These are phyloP conservation scores for barley (Hordeum vulgare) DNA, from an alignment of 176 grass and related monocot genomes.

Conservation along the genomic window DNA sequence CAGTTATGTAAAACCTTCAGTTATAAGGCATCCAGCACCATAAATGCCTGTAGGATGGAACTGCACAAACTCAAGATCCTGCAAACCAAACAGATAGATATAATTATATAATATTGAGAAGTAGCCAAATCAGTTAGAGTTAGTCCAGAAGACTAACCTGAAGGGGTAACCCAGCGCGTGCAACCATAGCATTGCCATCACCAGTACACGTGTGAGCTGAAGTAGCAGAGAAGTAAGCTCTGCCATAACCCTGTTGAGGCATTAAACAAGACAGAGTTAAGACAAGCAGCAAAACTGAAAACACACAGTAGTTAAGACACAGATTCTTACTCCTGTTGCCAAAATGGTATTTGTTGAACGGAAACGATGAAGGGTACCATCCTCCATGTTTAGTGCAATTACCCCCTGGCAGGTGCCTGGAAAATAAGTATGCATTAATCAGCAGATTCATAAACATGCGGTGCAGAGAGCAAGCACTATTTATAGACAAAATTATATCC, in stretches of 20 bases:
- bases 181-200: slow-evolving; percentile 97
- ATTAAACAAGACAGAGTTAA: slow-evolving; percentile 13
- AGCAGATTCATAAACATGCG: not conserved
- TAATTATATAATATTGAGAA: slow-evolving; percentile 4
- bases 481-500: not conserved
- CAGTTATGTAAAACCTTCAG: slow-evolving; percentile 51
- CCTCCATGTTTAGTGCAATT: slow-evolving; percentile 83
- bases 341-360: slow-evolving; percentile 59
- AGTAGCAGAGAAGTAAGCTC: slow-evolving; percentile 92
- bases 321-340: slow-evolving; percentile 58
- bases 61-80: slow-evolving; percentile 99
- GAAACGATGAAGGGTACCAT: slow-evolving; percentile 76
- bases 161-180: slow-evolving; percentile 94
- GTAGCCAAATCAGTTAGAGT: slow-evolving; percentile 1
- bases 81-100: slow-evolving; percentile 24
- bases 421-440: slow-evolving; percentile 16
- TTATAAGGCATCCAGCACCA: slow-evolving; percentile 83
- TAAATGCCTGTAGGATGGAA: slow-evolving; percentile 85
- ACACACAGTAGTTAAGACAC: not conserved
- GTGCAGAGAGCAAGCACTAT: not conserved
- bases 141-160: slow-evolving; percentile 41
- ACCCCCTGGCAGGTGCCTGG: slow-evolving; percentile 62
- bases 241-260: slow-evolving; percentile 64
- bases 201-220: slow-evolving; percentile 99
- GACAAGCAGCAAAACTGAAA: not conserved